Conservation (phyloP, 78 protist species). For the Planoprotostelium fungivorum region DNA sequence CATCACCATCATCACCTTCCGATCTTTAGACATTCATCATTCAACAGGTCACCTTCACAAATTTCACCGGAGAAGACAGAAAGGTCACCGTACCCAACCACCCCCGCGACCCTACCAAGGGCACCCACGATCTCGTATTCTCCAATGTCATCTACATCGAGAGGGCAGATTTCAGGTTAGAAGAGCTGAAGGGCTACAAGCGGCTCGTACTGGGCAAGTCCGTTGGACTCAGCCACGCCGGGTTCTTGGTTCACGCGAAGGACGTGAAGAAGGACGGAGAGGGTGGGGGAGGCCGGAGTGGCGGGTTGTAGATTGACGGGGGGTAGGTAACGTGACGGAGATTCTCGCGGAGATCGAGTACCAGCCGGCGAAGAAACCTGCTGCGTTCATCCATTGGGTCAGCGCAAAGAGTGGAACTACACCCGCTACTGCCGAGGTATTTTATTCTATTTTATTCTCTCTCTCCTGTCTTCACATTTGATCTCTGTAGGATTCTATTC, state of each 20-base stretch:
- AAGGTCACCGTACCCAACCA: constrained; percentile 69
- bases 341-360: background rate
- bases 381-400: background rate
- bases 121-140: constrained; percentile 61
- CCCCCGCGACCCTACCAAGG: constrained; percentile 61
- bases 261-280: constrained; percentile 35
- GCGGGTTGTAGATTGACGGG: background rate
- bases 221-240: constrained; percentile 59
- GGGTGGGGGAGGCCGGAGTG: constrained; percentile 32
- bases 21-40: background rate
- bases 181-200: constrained; percentile 49
- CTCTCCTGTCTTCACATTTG: background rate
- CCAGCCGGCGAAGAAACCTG: background rate
- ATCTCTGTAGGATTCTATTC: no score
- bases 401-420: no score
- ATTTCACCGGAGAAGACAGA: constrained; percentile 26
- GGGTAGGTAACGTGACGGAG: background rate
- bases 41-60: constrained; percentile 22
- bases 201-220: constrained; percentile 81
- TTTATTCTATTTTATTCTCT: background rate
- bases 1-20: background rate
- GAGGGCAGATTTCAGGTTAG: constrained; percentile 72
- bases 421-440: constrained; percentile 6
- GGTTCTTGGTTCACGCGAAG: constrained; percentile 54
- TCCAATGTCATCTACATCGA: constrained; percentile 79